Percentiles rank a stretch among this genome's conserved stretches.
Conservation (phyloP, 1,139 yeast species). For the Yamadazyma diddensiae region DNA sequence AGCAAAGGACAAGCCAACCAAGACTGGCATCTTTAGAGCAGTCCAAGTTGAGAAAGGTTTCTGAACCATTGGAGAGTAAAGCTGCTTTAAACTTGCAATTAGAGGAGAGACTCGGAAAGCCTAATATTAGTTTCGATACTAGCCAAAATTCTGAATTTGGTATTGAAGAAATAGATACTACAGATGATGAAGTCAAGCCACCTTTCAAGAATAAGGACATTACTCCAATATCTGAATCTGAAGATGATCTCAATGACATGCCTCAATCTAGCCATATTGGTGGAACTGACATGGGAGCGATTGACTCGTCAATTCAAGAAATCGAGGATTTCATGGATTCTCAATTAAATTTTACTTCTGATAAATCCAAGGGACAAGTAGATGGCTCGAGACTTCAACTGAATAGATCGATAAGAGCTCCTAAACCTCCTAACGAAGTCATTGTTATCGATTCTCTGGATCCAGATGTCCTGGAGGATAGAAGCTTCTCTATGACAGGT, state of each 20-base stretch:
- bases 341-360: slow-evolving; percentile 23
- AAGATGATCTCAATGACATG: slow-evolving; percentile 11
- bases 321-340: slow-evolving; percentile 42
- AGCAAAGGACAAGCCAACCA: slow-evolving; percentile 2
- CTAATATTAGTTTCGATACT: slow-evolving; percentile 4
- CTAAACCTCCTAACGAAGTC: slow-evolving; percentile 6
- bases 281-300: slow-evolving; percentile 4
- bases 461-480: slow-evolving; percentile 14
- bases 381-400: neutral
- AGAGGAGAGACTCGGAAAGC: slow-evolving; percentile 20
- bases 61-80: slow-evolving; percentile 26
- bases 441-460: slow-evolving; percentile 14
- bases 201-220: neutral
- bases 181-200: slow-evolving; percentile 22
- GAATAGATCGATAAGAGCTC: neutral
- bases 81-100: slow-evolving; percentile 26
- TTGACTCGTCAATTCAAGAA: slow-evolving; percentile 40
- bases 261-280: slow-evolving; percentile 4
- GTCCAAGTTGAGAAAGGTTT: slow-evolving; percentile 13
- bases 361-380: too few relatives aligned
- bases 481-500: slow-evolving; percentile 14
- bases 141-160: slow-evolving; percentile 30
- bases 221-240: slow-evolving; percentile 1
- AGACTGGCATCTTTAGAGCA: neutral
- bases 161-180: slow-evolving; percentile 38